These are phyloP conservation scores for Pythium brachiatum DNA, from an alignment of 352 stramenopile species.

Conservation along the genomic window DNA sequence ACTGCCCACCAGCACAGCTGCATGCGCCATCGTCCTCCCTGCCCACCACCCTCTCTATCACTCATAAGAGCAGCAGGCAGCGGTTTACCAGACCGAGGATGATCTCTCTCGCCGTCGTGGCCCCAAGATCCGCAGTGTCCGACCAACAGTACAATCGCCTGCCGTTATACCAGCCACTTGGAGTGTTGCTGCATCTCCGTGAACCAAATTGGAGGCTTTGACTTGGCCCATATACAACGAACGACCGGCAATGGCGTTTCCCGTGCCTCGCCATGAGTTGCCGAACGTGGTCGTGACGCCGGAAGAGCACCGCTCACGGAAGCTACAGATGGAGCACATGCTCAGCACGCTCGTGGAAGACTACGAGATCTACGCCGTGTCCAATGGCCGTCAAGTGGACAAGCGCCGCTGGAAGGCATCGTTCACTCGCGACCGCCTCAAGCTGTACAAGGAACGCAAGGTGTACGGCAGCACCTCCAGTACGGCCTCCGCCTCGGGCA, in stretches of 20 bases:
- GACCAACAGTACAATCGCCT: neutral
- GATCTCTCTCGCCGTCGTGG: neutral
- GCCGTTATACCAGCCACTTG: no score
- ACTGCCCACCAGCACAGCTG: neutral
- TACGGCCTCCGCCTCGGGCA: neutral
- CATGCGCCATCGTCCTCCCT: neutral
- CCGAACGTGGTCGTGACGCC: conserved; percentile 38
- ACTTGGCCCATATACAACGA: neutral
- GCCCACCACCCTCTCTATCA: neutral
- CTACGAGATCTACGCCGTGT: conserved; percentile 42
- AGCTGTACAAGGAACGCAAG: conserved; percentile 45
- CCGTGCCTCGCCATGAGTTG: conserved; percentile 45
- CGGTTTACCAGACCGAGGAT: neutral
- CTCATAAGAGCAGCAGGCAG: neutral
- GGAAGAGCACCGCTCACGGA: conserved; percentile 35
- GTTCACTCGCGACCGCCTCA: conserved; percentile 41
- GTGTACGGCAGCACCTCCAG: neutral
- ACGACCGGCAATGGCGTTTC: conserved; percentile 27
- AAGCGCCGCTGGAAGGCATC: conserved; percentile 38
- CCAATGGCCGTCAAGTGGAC: conserved; percentile 34
- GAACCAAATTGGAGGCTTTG: no score
- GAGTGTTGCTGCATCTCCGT: no score
- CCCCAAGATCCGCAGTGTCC: neutral
- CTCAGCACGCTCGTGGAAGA: conserved; percentile 42
- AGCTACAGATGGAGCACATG: conserved; percentile 43